Percentiles rank a stretch among this genome's conserved stretches.
phyloP scores from a whole-genome alignment of 768 basidiomycete species.

The Tulasnella sp. region DNA sequence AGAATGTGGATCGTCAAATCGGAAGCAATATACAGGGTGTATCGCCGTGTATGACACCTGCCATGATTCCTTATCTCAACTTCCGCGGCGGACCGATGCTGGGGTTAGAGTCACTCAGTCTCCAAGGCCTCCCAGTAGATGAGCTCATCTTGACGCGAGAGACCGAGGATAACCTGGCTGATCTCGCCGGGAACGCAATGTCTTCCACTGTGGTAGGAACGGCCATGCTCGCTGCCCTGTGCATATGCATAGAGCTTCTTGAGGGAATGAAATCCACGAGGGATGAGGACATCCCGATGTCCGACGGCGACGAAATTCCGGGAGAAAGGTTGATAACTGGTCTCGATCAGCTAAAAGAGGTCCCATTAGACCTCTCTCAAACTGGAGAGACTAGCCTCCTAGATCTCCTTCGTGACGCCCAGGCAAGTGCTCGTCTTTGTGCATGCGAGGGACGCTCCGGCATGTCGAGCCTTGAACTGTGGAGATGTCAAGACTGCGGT shows the following conservation, averaged over 20 bases:
- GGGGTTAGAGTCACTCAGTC: conserved; percentile 80
- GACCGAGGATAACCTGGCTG: conserved; percentile 85
- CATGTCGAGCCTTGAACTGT: conserved; percentile 55
- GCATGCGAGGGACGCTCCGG: conserved; percentile 81
- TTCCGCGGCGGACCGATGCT: conserved; percentile 95
- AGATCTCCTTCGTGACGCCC: conserved; percentile 51
- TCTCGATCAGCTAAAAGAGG: conserved; percentile 52
- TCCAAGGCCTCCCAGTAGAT: conserved; percentile 91
- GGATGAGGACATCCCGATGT: conserved; percentile 55
- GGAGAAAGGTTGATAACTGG: conserved; percentile 52
- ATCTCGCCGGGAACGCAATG: conserved; percentile 96
- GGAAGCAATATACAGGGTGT: conserved; percentile 73
- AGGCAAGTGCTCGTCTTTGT: conserved; percentile 67
- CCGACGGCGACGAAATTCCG: conserved; percentile 21
- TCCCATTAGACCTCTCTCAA: conserved; percentile 58
- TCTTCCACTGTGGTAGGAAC: conserved; percentile 92
- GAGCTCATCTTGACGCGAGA: conserved; percentile 86
- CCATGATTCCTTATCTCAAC: conserved; percentile 94
- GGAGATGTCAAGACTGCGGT: conserved; percentile 64
- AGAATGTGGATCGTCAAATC: conserved; percentile 89
- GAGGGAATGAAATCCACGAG: conserved; percentile 42
- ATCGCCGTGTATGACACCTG: conserved; percentile 85
- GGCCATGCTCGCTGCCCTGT: conserved; percentile 72
- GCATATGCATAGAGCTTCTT: conserved; percentile 53
- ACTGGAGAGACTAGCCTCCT: conserved; percentile 36